Base-by-base conservation (phyloP, 805 yeast genomes). In the Yamadazyma olivae region DNA sequence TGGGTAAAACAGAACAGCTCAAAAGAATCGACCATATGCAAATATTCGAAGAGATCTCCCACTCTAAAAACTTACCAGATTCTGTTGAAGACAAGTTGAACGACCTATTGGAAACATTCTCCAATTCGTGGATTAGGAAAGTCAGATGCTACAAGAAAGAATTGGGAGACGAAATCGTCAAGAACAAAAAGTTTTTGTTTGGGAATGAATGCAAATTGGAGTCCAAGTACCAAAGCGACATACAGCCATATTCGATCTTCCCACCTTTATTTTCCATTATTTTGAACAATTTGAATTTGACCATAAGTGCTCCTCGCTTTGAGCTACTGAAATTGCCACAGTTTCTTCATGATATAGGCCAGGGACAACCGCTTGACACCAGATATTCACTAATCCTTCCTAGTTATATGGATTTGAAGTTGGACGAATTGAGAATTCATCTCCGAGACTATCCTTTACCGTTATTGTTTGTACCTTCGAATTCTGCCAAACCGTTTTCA, bases 361-460 rank as follows among this genome's bases (percentile, higher is more conserved):
- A 88, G 53, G 95, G 93, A 0, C 74, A 83, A 9, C 97, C 98
- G 0, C 51, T 53, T 35, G 86, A 83, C 39, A 77, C 88, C 0
- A 52, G 67, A 34, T 90, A 77, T 54, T 78, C 91, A 1, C 66
- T 85, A 14, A 53, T 82, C 53, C 49, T 89, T 2, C 97, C 97
- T 0, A 49, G 79, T 36, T 64, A 64, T 54, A 28, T 83, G 10
- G 75, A 80, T 36, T 61, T 85, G 33, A 67, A 61, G 12, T 64
- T 85, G 25, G 60, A 64, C 3, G 95, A 87, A 49, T 53, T 81
- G 9, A 62, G 93, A 40, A 70, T 79, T 48, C 91, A 85, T 53
- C 48, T 90, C 41, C 66, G 93, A 36, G 98, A 90, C 51, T 88
- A 83, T 51, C 97, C 97, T 0, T 51, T 91, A 12, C 97, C 98